Evolutionary conservation across 1,284 basidiomycete species (phyloP), one percentile per base, ranked within the genome.

Genomic region (Sporisorium reilianum): DNA sequence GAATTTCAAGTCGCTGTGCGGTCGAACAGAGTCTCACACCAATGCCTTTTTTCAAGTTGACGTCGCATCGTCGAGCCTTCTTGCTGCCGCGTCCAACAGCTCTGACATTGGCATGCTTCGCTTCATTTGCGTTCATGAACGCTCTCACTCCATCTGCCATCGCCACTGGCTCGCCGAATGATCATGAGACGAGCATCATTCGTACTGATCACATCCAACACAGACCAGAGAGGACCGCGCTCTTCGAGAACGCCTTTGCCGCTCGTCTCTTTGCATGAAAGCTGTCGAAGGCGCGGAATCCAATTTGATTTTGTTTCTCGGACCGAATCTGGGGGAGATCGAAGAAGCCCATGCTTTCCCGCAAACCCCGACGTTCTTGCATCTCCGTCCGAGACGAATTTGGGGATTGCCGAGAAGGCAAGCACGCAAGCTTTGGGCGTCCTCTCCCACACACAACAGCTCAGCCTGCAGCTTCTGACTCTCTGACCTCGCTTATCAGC

Each of bases 321-420:
- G 45, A 23, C 45, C 45, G 45, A 46, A 46, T 6, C 10, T 16
- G 4, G 9, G 42, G 26, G n/a, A n/a, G 14, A 16, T 12, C 9
- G 5, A n/a, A 38, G 36, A 9, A 18, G 36, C 3, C 4, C 25
- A 4, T 49, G 55, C 45, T 56, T 48, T 45, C 46, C 55, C 55
- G 55, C 20, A 26, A 56, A 49, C 45, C 44, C 55, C 45, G 55
- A 40, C 36, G 23, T 28, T 45, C 55, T 49, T 38, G 14, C 32
- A 56, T 32, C 8, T 56, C 55, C 55, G 45, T 26, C 20, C 42
- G 1, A 40, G 23, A 9, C 38, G 12, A 36, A 18, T 26, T 28
- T 16, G 26, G 45, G 16, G 23, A 11, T 10, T 41, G 25, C 26
- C 26, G 16, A 36, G 26, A 30, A 14, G 10, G 28, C 28, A 30